Percentiles rank a stretch among this genome's conserved stretches.
Evolutionary conservation across 352 stramenopile genomes (phyloP).

Genomic region (Pythium periplocum): DNA sequence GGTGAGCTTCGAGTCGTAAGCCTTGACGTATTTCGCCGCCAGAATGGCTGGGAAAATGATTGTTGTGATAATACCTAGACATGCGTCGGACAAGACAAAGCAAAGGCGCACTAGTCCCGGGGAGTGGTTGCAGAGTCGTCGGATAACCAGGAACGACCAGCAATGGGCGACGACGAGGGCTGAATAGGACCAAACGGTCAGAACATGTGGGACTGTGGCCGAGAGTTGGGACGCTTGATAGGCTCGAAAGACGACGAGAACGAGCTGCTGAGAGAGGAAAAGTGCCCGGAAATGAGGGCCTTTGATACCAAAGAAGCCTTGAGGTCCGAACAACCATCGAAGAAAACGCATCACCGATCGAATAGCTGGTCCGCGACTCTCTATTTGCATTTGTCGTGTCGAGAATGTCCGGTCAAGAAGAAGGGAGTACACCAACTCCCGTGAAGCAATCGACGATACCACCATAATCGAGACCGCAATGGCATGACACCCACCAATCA

Average conservation of each 20-base stretch:
- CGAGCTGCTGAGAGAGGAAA: background rate
- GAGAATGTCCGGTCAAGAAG: no score
- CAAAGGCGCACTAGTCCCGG: background rate
- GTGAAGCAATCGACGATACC: background rate
- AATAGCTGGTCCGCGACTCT: no score
- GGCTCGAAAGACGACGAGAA: background rate
- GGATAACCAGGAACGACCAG: background rate
- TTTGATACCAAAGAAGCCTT: conserved; percentile 1
- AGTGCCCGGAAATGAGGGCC: background rate
- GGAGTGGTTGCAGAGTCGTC: background rate
- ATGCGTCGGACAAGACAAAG: background rate
- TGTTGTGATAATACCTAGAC: background rate
- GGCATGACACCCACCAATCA: background rate
- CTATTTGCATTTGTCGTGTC: no score
- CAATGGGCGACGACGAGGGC: background rate
- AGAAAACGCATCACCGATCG: no score
- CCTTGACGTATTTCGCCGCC: background rate
- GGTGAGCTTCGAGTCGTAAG: background rate
- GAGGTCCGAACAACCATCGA: background rate
- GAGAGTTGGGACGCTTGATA: background rate
- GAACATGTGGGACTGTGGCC: no score
- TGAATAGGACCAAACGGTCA: no score
- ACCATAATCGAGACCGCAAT: background rate
- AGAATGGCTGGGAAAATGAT: background rate
- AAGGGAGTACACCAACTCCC: no score